A percentile compares a stretch with the other conserved stretches of the same genome.
These are phyloP conservation scores for Fremontodendron californicum DNA, from an alignment of 345 rosid species.

Conservation along the genomic window DNA sequence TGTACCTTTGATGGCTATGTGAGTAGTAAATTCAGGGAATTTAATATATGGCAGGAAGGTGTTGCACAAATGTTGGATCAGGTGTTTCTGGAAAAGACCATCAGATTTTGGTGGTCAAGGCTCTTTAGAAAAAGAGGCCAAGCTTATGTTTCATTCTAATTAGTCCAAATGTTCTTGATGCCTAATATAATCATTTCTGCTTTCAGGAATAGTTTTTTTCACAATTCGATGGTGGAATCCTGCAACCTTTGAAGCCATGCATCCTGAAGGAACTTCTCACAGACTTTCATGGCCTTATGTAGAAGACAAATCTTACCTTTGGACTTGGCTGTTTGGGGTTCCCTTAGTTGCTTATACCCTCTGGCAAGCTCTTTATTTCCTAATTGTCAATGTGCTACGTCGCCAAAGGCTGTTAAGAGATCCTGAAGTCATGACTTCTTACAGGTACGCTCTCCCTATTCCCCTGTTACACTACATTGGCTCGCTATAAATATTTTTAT, in stretches of 20 bases:
- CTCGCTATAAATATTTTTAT: neutral
- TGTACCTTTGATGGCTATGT: neutral
- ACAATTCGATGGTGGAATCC: conserved; percentile 99
- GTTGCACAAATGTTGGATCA: neutral
- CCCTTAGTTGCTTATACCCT: conserved; percentile 81
- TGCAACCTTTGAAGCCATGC: conserved; percentile 84
- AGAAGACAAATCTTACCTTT: conserved; percentile 68
- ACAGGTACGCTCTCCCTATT: conserved; percentile 44
- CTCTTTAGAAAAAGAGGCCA: neutral
- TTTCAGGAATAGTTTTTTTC: conserved; percentile 83
- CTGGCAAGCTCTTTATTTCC: conserved; percentile 89
- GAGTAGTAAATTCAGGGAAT: neutral
- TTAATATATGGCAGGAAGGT: neutral
- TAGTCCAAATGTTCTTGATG: neutral
- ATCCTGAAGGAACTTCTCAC: conserved; percentile 61
- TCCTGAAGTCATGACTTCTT: conserved; percentile 99
- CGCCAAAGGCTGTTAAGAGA: conserved; percentile 86
- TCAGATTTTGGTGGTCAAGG: neutral
- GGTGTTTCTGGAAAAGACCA: neutral
- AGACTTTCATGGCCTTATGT: conserved; percentile 86
- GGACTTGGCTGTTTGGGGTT: conserved; percentile 82
- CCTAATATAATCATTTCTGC: conserved; percentile 19
- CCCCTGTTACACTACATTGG: neutral
- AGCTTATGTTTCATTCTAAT: neutral
- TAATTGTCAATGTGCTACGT: conserved; percentile 86